phyloP scores from a whole-genome alignment of 495 filamentous ascomycete genomes.

The Xylaria grammica region DNA sequence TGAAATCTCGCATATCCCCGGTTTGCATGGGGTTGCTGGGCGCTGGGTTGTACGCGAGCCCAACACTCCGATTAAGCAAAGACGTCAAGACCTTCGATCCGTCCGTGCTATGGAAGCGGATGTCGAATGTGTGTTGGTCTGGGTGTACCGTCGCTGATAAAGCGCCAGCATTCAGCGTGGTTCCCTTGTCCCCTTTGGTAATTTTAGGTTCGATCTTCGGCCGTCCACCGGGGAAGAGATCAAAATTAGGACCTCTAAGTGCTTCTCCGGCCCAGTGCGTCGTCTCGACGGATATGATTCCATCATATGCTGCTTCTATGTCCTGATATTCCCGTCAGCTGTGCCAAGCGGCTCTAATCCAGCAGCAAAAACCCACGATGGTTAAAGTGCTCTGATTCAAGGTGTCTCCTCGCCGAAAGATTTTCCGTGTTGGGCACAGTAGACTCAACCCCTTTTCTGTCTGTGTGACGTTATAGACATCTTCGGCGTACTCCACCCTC shows the following conservation, averaged over 20 bases:
- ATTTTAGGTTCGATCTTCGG: constrained; percentile 55
- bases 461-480: constrained; percentile 52
- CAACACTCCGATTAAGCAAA: constrained; percentile 64
- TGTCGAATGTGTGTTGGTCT: constrained; percentile 59
- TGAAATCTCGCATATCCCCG: constrained; percentile 59
- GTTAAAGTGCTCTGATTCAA: constrained; percentile 59
- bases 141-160: constrained; percentile 59
- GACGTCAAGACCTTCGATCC: constrained; percentile 60
- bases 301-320: constrained; percentile 59
- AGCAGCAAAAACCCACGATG: constrained; percentile 39
- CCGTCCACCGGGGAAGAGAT: constrained; percentile 59
- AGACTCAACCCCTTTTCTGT: constrained; percentile 48
- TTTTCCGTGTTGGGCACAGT: constrained; percentile 56
- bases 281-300: constrained; percentile 65
- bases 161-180: constrained; percentile 61
- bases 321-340: constrained; percentile 50
- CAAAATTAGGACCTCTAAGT: constrained; percentile 66
- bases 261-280: constrained; percentile 68
- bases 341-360: constrained; percentile 19
- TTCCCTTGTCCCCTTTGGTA: constrained; percentile 50
- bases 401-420: constrained; percentile 57
- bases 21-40: constrained; percentile 56
- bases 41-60: constrained; percentile 58
- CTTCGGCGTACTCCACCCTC: constrained; percentile 60
- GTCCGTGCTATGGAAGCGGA: constrained; percentile 58